phyloP scores from a whole-genome alignment of 169 alveolate species.

The Plasmodium yoelii region DNA sequence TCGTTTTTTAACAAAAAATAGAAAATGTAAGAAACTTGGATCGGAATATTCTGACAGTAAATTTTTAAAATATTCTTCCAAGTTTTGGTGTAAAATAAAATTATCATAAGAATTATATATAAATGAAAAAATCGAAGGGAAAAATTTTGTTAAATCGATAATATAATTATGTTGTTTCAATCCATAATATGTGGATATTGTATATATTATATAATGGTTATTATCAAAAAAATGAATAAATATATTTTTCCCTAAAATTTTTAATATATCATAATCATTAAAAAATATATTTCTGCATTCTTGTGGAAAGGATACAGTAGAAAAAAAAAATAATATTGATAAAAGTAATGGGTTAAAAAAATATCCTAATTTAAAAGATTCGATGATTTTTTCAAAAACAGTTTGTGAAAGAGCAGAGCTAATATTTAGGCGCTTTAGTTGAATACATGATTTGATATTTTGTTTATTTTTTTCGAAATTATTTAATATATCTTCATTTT shows the following conservation, averaged over 20 bases:
- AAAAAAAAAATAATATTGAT: slow-evolving; percentile 56
- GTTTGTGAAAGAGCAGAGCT: background rate
- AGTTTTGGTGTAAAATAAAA: background rate
- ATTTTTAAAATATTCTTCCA: slow-evolving; percentile 15
- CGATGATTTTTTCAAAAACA: slow-evolving; percentile 43
- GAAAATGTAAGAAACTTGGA: slow-evolving; percentile 43
- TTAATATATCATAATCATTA: slow-evolving; percentile 35
- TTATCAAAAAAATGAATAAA: slow-evolving; percentile 45
- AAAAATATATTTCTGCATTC: slow-evolving; percentile 28
- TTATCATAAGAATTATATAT: slow-evolving; percentile 1
- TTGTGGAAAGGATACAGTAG: slow-evolving; percentile 41
- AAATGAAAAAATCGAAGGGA: slow-evolving; percentile 51
- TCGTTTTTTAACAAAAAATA: slow-evolving; percentile 22
- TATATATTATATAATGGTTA: slow-evolving; percentile 26
- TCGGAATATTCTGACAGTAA: slow-evolving; percentile 12
- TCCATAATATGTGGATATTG: slow-evolving; percentile 46
- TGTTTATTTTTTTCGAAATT: slow-evolving; percentile 19
- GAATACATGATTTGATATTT: slow-evolving; percentile 7
- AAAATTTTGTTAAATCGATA: slow-evolving; percentile 26
- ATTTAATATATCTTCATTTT: background rate
- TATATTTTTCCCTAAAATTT: slow-evolving; percentile 37
- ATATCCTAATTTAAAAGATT: slow-evolving; percentile 39
- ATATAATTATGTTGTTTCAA: slow-evolving; percentile 17
- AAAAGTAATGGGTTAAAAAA: slow-evolving; percentile 52
- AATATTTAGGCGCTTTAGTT: slow-evolving; percentile 24